These are phyloP conservation scores for Flaveria floridana DNA, from an alignment of 140 eudicot genomes.

Conservation along the genomic window DNA sequence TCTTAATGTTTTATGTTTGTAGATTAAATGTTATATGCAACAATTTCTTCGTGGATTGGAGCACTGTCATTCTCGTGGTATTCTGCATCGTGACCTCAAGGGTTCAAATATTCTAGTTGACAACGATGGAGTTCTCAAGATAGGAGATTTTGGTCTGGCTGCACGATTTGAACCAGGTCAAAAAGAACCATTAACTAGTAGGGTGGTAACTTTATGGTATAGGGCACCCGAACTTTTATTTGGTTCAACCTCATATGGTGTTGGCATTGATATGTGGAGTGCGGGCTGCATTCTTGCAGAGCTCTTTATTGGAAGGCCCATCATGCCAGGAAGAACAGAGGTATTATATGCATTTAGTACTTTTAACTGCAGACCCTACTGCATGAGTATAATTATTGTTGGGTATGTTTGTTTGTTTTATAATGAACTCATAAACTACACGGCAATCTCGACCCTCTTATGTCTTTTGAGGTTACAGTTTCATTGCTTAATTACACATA, in stretches of 20 bases:
- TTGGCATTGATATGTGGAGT: slow-evolving; percentile 90
- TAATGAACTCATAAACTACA: neutral
- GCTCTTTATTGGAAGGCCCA: slow-evolving; percentile 76
- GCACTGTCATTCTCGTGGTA: slow-evolving; percentile 83
- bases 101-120: slow-evolving; percentile 80
- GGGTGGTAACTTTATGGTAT: slow-evolving; percentile 93
- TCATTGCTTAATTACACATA: neutral
- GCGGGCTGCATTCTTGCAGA: slow-evolving; percentile 94
- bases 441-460: neutral
- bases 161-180: slow-evolving; percentile 57
- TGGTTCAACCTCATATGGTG: slow-evolving; percentile 83
- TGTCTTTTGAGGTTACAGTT: neutral
- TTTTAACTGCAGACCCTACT: slow-evolving; percentile 2
- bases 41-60: slow-evolving; percentile 79
- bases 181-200: slow-evolving; percentile 76
- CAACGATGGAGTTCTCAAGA: slow-evolving; percentile 70
- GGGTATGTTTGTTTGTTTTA: neutral
- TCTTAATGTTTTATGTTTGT: slow-evolving; percentile 25
- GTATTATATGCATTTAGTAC: slow-evolving; percentile 32
- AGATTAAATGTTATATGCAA: slow-evolving; percentile 92
- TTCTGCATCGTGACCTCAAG: slow-evolving; percentile 94
- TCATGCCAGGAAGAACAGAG: slow-evolving; percentile 99
- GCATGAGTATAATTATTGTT: too few species aligned
- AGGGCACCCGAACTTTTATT: slow-evolving; percentile 91
- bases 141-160: slow-evolving; percentile 93